Evolutionary conservation across 495 filamentous ascomycete genomes (phyloP), one percentile per base, ranked within the genome.

Genomic region (Oleoguttula mirabilis): DNA sequence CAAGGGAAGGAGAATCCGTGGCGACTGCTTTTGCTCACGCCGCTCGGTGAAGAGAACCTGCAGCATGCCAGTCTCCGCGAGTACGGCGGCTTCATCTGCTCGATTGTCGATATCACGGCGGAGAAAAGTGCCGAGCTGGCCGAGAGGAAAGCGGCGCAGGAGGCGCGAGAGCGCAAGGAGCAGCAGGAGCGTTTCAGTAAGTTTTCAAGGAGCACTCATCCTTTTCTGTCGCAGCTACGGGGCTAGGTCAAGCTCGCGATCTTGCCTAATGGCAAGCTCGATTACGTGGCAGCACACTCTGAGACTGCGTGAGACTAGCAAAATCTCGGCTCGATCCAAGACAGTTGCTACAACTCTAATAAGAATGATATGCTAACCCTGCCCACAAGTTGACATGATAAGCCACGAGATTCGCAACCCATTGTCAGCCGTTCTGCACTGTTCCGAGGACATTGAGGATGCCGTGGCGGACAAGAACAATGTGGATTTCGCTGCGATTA

Each of bases 121-220:
- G 55, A 59, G 23, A 62, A 62, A 39, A 40, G 39, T n/a, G 58
- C 58, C 0, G 51, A 60, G 37, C 30, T 62, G 24, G 21, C 51
- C 0, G 55, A 62, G 38, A 45, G 58, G 30, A 57, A 57, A 33
- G 54, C 54, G 20, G 60, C 60, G 12, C 46, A 43, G 3, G 59
- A 62, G 25, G 60, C 60, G 1, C 36, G 27, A 23, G 59, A 61
- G 12, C 43, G 57, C 6, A 60, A 57, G 36, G 48, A 52, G 21
- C 60, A 63, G 41, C 60, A 63, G 39, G 60, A 63, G 47, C 43
- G 56, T 2, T 60, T 60, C 48, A 63, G n/a, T n/a, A n/a, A n/a
- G n/a, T n/a, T n/a, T 60, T 30, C 53, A 58, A 22, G 25, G n/a
- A 30, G 25, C 7, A 40, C 46, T 30, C 33, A 44, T 33, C 16